Base-by-base conservation (phyloP, 129 eudicot species). In the Pseudognaphalium luteoalbum region DNA sequence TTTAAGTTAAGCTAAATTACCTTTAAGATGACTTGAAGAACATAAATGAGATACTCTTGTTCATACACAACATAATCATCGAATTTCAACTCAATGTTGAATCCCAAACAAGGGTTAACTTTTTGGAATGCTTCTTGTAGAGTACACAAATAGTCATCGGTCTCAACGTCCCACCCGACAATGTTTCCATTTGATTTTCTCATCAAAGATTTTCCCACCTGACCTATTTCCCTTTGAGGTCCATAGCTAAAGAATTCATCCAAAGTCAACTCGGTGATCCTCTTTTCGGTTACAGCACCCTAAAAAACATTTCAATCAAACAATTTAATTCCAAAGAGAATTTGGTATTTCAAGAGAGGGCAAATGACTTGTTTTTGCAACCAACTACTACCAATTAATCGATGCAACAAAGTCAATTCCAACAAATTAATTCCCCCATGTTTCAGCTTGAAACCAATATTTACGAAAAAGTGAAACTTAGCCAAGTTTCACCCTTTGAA, bases 1-100 rank as follows among this genome's bases (percentile, higher is more conserved):
- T 73, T 39, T 37, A 66, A 29, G 35, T 1, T 41, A 41, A 35
- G 9, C 5, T 28, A 34, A 33, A 25, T 47, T 75, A 86, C 91
- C 82, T 89, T 70, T 64, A 89, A 62, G 77, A 90, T 81, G 70
- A 91, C 20, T 77, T 88, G 83, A 59, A 93, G 89, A 32, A 81
- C 85, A 78, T 79, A 76, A 78, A 62, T 62, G 39, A 93, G 87
- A 58, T 82, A 33, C 41, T 84, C 88, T 63, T 84, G 79, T 54
- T 88, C 61, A 74, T 93, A 93, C 14, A 93, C 93, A 35, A 91
- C 50, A 44, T 85, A 33, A 76, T 93, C 96, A 67, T 93, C 98
- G 41, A 93, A 88, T 57, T 93, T 93, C 72, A 93, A 82, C 83
- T 93, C 98, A 35, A 93, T 84, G 85, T 91, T 91, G 89, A 93